A percentile compares a stretch with the other conserved stretches of the same genome.
Conservation (phyloP, 2,329 filamentous ascomycete genomes). For the Fusarium caatingaense region DNA sequence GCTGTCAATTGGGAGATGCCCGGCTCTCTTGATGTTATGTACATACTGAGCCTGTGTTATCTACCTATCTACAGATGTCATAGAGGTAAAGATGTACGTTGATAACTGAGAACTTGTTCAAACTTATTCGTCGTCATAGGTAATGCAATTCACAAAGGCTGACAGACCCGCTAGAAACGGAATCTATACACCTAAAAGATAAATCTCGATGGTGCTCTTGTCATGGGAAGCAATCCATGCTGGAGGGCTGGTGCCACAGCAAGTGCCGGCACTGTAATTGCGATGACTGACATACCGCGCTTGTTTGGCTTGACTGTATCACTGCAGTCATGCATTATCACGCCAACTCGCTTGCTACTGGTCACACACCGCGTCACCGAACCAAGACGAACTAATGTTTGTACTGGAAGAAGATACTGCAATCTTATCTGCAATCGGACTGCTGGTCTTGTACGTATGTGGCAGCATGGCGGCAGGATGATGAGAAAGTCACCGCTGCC, state of each 20-base stretch:
- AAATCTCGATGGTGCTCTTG: neutral
- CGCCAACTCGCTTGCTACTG: conserved; percentile 22
- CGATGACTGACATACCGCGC: neutral
- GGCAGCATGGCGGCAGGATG: neutral
- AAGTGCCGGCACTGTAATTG: conserved; percentile 23
- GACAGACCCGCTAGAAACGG: neutral
- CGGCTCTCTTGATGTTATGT: neutral
- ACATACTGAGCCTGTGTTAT: neutral
- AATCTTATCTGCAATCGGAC: neutral
- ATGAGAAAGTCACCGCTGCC: neutral
- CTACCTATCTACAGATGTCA: neutral
- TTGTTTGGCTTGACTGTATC: conserved; percentile 2
- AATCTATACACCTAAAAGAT: neutral
- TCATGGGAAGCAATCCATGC: neutral
- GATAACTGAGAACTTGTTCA: neutral
- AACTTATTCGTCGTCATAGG: neutral
- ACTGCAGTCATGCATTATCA: conserved; percentile 15
- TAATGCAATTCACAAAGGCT: neutral
- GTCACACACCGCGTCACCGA: conserved; percentile 17
- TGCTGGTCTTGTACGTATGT: neutral
- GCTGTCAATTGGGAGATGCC: neutral
- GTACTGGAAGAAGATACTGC: neutral
- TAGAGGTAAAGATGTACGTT: neutral
- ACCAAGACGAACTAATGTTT: neutral
- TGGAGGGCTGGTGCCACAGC: neutral